Conservation (phyloP, 1,139 yeast species). For the Eremothecium gossypii region DNA sequence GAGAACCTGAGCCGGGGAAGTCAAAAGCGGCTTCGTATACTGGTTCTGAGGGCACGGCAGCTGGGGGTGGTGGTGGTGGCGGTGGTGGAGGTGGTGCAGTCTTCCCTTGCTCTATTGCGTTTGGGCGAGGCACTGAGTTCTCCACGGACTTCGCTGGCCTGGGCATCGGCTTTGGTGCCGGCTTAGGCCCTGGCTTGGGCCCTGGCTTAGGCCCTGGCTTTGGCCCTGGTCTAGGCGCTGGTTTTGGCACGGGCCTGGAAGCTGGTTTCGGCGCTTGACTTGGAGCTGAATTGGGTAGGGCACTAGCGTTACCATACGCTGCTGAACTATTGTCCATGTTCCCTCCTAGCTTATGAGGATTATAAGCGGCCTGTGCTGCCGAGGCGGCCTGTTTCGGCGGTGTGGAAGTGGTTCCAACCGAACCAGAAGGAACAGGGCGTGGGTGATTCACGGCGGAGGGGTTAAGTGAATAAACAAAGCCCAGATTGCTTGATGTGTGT, state of each 20-base stretch:
- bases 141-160: slow-evolving; percentile 3
- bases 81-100: slow-evolving; percentile 36
- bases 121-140: slow-evolving; percentile 14
- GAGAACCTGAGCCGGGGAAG: slow-evolving; percentile 77
- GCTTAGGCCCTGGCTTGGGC: slow-evolving; percentile 7
- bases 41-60: slow-evolving; percentile 57
- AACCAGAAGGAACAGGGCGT: slow-evolving; percentile 25
- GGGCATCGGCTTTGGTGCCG: slow-evolving; percentile 1
- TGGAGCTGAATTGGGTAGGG: slow-evolving; percentile 10
- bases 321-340: background rate
- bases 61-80: slow-evolving; percentile 60
- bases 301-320: slow-evolving; percentile 10
- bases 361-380: slow-evolving; percentile 21
- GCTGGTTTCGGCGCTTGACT: slow-evolving; percentile 12
- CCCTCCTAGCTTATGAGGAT: background rate
- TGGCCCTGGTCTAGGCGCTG: slow-evolving; percentile 17
- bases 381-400: slow-evolving; percentile 28
- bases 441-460: slow-evolving; percentile 1
- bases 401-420: slow-evolving; percentile 12
- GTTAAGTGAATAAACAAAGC: slow-evolving; percentile 1
- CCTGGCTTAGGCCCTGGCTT: slow-evolving; percentile 15
- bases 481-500: slow-evolving; percentile 2
- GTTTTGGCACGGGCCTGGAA: slow-evolving; percentile 16
- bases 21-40: slow-evolving; percentile 82
- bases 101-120: slow-evolving; percentile 2